Evolutionary conservation across 768 basidiomycete species (phyloP).

Genomic region (Mycena vitilis): DNA sequence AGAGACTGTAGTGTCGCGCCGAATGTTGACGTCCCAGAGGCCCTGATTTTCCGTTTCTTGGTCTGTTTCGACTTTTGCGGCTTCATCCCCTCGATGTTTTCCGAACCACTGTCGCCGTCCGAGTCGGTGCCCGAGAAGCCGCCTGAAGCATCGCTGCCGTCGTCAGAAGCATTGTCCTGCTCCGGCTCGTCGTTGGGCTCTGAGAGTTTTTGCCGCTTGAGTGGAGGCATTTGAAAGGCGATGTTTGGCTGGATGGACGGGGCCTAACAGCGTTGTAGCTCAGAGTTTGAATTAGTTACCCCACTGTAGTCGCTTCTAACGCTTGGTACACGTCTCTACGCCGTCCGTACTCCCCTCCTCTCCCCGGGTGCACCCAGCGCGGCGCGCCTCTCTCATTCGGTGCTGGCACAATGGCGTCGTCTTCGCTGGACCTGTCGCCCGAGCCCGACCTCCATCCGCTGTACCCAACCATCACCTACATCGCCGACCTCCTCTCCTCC

Average conservation of each 20-base stretch:
- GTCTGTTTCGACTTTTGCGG: slow-evolving; percentile 81
- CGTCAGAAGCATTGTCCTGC: slow-evolving; percentile 39
- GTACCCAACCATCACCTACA: slow-evolving; percentile 73
- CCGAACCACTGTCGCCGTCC: slow-evolving; percentile 31
- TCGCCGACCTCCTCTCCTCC: slow-evolving; percentile 72
- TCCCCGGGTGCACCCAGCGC: not conserved
- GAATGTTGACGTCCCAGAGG: slow-evolving; percentile 79
- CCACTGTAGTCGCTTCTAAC: not conserved
- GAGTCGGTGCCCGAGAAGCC: slow-evolving; percentile 39
- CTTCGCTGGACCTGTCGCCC: slow-evolving; percentile 67
- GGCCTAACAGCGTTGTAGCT: not conserved
- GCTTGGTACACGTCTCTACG: not conserved
- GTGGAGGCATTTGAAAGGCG: slow-evolving; percentile 55
- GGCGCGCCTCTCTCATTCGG: not conserved
- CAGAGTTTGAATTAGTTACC: not conserved
- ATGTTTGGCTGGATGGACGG: slow-evolving; percentile 9
- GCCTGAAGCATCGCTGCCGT: slow-evolving; percentile 44
- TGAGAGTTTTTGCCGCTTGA: slow-evolving; percentile 64
- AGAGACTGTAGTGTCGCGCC: slow-evolving; percentile 80
- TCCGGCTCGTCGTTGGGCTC: slow-evolving; percentile 33
- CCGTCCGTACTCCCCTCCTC: not conserved
- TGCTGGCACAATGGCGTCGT: slow-evolving; percentile 31
- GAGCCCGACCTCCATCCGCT: slow-evolving; percentile 87
- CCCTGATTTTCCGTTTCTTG: slow-evolving; percentile 84
- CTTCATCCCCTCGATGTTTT: slow-evolving; percentile 66